Conservation (phyloP, 768 basidiomycete genomes). For the Rhizopogon roseolus region DNA sequence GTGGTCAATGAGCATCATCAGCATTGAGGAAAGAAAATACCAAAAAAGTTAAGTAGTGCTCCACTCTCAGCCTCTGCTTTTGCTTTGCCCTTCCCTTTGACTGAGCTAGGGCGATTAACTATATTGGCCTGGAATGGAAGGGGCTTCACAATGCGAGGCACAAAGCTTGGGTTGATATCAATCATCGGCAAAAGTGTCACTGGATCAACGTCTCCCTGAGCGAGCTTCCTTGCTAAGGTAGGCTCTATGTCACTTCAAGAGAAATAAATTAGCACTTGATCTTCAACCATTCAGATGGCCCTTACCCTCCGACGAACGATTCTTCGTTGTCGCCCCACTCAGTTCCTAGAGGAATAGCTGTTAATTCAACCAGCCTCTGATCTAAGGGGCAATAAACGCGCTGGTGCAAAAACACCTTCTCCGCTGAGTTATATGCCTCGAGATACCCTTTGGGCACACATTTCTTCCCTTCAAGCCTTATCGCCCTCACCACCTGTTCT, state of each 20-base stretch:
- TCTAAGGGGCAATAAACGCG: slow-evolving; percentile 79
- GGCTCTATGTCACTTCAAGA: slow-evolving; percentile 56
- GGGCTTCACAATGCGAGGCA: slow-evolving; percentile 48
- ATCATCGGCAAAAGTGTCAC: slow-evolving; percentile 61
- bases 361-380: slow-evolving; percentile 66
- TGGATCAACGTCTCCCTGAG: slow-evolving; percentile 68
- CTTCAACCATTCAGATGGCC: slow-evolving; percentile 7
- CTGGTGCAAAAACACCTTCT: slow-evolving; percentile 91
- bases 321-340: slow-evolving; percentile 58
- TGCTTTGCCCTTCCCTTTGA: slow-evolving; percentile 48
- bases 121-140: slow-evolving; percentile 28
- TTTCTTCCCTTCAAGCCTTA: slow-evolving; percentile 83
- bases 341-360: slow-evolving; percentile 47
- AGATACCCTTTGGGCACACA: slow-evolving; percentile 74
- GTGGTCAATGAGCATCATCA: slow-evolving; percentile 32
- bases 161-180: slow-evolving; percentile 71
- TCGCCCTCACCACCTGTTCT: slow-evolving; percentile 72
- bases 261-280: slow-evolving; percentile 1
- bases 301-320: slow-evolving; percentile 68
- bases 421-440: slow-evolving; percentile 71
- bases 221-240: slow-evolving; percentile 59
- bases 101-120: slow-evolving; percentile 18
- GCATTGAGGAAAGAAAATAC: slow-evolving; percentile 36
- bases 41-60: slow-evolving; percentile 59
- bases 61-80: slow-evolving; percentile 15